Conservation (phyloP, 2,329 filamentous ascomycete species). For the Claviceps paspali region DNA sequence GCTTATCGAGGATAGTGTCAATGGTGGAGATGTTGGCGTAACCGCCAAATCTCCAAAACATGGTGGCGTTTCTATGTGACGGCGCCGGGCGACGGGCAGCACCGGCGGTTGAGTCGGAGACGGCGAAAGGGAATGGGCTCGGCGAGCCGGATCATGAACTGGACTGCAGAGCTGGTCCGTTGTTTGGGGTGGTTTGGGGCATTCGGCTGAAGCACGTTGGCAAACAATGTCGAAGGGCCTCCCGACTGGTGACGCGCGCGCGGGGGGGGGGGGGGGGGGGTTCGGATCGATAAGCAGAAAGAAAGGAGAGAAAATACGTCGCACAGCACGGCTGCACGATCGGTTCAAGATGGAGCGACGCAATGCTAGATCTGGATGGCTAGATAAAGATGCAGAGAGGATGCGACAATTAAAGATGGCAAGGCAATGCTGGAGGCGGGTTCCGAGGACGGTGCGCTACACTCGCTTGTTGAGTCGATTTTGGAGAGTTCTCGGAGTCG, state of each 20-base stretch:
- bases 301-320: conserved; percentile 4
- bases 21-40: conserved; percentile 96
- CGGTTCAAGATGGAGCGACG: conserved; percentile 1
- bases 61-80: conserved; percentile 39
- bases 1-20: conserved; percentile 91
- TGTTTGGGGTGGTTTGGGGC: conserved; percentile 2
- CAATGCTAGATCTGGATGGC: not conserved
- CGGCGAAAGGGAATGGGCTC: conserved; percentile 4
- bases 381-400: not conserved
- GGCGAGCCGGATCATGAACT: conserved; percentile 8
- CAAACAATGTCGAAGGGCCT: not conserved
- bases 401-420: not conserved
- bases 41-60: conserved; percentile 99
- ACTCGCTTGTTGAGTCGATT: not conserved
- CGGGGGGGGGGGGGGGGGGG: not conserved
- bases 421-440: not conserved
- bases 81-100: conserved; percentile 17
- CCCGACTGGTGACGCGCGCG: not conserved
- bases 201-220: conserved; percentile 5
- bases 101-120: conserved; percentile 15
- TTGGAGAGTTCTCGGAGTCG: not conserved
- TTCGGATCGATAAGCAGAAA: conserved; percentile 1
- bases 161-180: conserved; percentile 4
- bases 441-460: not conserved
- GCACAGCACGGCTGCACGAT: conserved; percentile 3